A percentile compares a stretch with the other conserved stretches of the same genome.
These are phyloP conservation scores for Debaryomyces sp. DNA, from an alignment of 1,139 yeast genomes.

Conservation along the genomic window DNA sequence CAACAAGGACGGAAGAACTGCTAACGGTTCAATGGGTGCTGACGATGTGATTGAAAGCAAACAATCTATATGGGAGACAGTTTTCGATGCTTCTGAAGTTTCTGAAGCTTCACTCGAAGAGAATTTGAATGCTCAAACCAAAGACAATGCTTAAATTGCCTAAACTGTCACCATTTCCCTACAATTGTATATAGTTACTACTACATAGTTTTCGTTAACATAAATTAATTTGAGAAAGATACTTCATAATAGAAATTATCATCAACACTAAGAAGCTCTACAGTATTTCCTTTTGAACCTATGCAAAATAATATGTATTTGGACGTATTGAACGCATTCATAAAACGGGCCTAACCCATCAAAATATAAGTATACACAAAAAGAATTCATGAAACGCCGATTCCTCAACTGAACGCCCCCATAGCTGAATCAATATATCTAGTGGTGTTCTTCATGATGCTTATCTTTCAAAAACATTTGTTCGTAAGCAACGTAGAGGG, in stretches of 20 bases:
- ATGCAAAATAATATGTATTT: slow-evolving; percentile 5
- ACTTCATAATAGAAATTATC: neutral
- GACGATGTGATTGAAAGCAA: slow-evolving; percentile 23
- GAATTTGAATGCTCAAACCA: neutral
- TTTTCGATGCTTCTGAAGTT: slow-evolving; percentile 14
- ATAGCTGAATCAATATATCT: slow-evolving; percentile 6
- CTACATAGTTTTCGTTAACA: slow-evolving; percentile 3
- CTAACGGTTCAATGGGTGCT: slow-evolving; percentile 28
- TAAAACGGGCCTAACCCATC: neutral
- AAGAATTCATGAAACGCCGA: neutral
- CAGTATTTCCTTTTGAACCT: neutral
- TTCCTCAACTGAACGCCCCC: neutral
- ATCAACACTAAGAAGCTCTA: neutral
- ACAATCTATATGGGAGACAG: slow-evolving; percentile 35
- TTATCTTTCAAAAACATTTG: slow-evolving; percentile 43
- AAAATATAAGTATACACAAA: slow-evolving; percentile 2
- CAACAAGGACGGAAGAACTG: slow-evolving; percentile 34
- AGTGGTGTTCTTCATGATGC: slow-evolving; percentile 35
- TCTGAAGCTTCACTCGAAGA: slow-evolving; percentile 4
- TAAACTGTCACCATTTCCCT: neutral
- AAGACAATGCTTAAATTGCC: neutral
- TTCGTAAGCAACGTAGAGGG: slow-evolving; percentile 66
- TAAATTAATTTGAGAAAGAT: slow-evolving; percentile 1
- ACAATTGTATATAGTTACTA: slow-evolving; percentile 3
- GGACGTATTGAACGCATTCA: neutral